Base-by-base conservation (phyloP, 2,329 filamentous ascomycete species). In the Botryosphaeria dothidea region DNA sequence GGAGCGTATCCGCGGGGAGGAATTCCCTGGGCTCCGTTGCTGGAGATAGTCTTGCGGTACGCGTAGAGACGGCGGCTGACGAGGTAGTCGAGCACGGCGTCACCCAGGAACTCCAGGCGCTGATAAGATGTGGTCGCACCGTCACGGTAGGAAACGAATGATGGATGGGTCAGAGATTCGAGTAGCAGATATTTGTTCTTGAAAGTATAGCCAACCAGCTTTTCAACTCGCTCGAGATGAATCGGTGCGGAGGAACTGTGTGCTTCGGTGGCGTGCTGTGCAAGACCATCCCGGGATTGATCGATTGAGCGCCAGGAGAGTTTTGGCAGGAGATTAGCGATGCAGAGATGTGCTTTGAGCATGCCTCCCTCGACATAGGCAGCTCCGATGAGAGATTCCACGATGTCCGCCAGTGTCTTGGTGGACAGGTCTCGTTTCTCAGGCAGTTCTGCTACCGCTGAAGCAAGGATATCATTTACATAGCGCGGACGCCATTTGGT, bases 41-140 rank as follows among this genome's bases (percentile, higher is more conserved):
- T 82, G 73, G 1, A 75, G 73, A 0, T 86, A 11, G 36, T 19
- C 15, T 11, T 21, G 31, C 52, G 52, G 3, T 83, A 78, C 0
- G 79, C 71, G 74, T 86, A 90, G 5, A 94, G 78, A n/a, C 79
- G 82, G 0, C 79, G 81, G 7, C 92, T 87, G 56, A 97, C 81
- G 64, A 97, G 81, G 69, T 88, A 85, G 76, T 98, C 94, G 0
- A 98, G 85, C 2, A 97, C 82, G 0, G 92, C 86, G 70, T 98
- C 94, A 0, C 94, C 94, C 0, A 97, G 80, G 71, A 95, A 97
- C 72, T 97, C 94, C 0, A 97, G 84, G 0, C 93, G 86, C 69
- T 97, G 91, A 70, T 88, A 88, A 0, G 84, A 85, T 38, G 78
- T 75, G 13, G 87, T 83, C 23, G 78, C 82, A 2, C 81, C 21